Evolutionary conservation across 768 basidiomycete species (phyloP).

Genomic region (Arthromyces matolae): DNA sequence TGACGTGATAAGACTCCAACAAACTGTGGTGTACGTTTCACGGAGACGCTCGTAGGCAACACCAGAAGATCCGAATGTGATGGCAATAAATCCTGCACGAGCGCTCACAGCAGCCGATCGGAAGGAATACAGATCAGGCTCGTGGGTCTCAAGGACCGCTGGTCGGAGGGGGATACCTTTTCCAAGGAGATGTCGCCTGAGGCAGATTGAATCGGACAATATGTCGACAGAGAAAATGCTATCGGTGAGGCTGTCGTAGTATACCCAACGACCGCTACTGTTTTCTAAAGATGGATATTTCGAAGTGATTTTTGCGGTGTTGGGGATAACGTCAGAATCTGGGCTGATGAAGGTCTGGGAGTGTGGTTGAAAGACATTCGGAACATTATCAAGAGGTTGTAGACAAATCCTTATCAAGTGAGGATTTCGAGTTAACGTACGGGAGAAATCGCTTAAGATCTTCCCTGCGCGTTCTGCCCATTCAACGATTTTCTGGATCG

Average conservation of each 20-base stretch:
- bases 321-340: not conserved
- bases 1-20: slow-evolving; percentile 7
- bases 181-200: not conserved
- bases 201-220: not conserved
- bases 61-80: slow-evolving; percentile 2
- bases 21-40: slow-evolving; percentile 2
- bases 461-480: not conserved
- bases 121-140: not conserved
- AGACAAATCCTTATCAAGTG: slow-evolving; percentile 4
- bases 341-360: not conserved
- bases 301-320: not conserved
- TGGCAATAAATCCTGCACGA: slow-evolving; percentile 6
- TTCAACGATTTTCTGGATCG: not conserved
- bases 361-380: not conserved
- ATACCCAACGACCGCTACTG: slow-evolving; percentile 1
- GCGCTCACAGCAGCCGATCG: slow-evolving; percentile 6
- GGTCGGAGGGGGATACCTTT: slow-evolving; percentile 4
- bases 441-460: not conserved
- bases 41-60: not conserved
- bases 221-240: slow-evolving; percentile 5
- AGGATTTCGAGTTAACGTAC: slow-evolving; percentile 3
- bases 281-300: slow-evolving; percentile 1
- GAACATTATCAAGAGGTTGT: not conserved
- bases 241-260: slow-evolving; percentile 6
- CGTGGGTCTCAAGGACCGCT: not conserved